Evolutionary conservation across 768 basidiomycete genomes (phyloP).

Genomic region (Lactarius hatsudake): DNA sequence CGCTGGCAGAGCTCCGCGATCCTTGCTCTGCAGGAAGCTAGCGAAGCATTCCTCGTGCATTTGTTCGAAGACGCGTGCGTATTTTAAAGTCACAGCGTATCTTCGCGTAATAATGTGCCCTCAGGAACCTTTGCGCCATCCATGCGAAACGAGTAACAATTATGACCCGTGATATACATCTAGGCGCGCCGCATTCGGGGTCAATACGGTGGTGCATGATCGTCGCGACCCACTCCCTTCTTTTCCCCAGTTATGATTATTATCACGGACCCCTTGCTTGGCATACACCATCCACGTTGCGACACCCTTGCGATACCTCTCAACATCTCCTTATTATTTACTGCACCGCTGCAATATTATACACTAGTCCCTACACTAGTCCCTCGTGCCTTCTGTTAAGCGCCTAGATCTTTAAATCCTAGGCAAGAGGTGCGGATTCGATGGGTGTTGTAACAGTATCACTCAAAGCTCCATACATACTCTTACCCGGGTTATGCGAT

Average conservation of each 20-base stretch:
- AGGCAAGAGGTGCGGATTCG: not conserved
- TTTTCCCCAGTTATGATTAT: not conserved
- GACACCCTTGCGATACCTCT: slow-evolving; percentile 26
- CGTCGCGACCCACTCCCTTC: not conserved
- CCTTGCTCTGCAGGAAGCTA: slow-evolving; percentile 92
- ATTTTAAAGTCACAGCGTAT: not conserved
- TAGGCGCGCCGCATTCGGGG: slow-evolving; percentile 95
- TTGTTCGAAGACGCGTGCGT: slow-evolving; percentile 98
- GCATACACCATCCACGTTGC: slow-evolving; percentile 14
- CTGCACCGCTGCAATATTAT: slow-evolving; percentile 20
- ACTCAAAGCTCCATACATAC: not conserved
- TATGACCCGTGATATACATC: slow-evolving; percentile 96
- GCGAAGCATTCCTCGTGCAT: slow-evolving; percentile 92
- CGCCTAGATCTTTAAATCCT: not conserved
- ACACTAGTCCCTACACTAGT: not conserved
- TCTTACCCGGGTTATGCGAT: not conserved
- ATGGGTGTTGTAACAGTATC: not conserved
- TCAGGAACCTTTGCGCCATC: slow-evolving; percentile 91
- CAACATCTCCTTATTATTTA: slow-evolving; percentile 11
- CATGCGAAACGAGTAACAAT: slow-evolving; percentile 98
- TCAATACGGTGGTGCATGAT: slow-evolving; percentile 67
- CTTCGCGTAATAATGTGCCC: slow-evolving; percentile 5
- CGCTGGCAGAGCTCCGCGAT: slow-evolving; percentile 97
- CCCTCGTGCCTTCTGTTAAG: not conserved
- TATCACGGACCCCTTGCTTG: slow-evolving; percentile 13